Percentiles rank a stretch among this genome's conserved stretches.
phyloP scores from a whole-genome alignment of 1,284 basidiomycete species.

The Phlebopus sp. region DNA sequence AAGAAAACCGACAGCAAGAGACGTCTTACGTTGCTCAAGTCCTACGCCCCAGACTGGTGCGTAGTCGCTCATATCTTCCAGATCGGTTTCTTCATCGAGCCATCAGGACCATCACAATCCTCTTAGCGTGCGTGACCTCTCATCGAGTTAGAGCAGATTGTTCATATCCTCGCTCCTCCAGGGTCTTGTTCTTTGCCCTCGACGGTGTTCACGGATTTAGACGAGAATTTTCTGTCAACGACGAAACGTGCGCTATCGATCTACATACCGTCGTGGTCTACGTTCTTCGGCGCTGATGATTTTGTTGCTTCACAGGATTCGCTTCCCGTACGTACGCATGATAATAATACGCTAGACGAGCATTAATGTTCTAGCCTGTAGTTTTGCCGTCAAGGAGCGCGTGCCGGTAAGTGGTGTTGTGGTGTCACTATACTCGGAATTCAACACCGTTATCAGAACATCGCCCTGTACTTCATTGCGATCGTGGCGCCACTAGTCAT shows the following conservation, averaged over 20 bases:
- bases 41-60: constrained; percentile 75
- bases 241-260: constrained; percentile 58
- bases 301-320: constrained; percentile 33
- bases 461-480: constrained; percentile 66
- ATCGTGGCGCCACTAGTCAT: constrained; percentile 66
- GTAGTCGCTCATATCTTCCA: constrained; percentile 16
- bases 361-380: constrained; percentile 41
- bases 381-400: constrained; percentile 80
- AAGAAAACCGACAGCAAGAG: constrained; percentile 31
- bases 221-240: constrained; percentile 79
- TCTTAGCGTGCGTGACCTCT: constrained; percentile 57
- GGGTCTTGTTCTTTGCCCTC: constrained; percentile 66
- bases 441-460: constrained; percentile 35
- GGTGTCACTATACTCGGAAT: neutral
- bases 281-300: neutral
- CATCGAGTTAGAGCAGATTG: neutral
- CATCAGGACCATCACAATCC: constrained; percentile 64
- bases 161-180: constrained; percentile 28
- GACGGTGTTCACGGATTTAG: constrained; percentile 78
- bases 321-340: constrained; percentile 49
- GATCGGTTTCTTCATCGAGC: constrained; percentile 2
- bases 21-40: constrained; percentile 47
- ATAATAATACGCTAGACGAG: constrained; percentile 12
- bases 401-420: constrained; percentile 58
- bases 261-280: neutral